phyloP scores from a whole-genome alignment of 208 protist species.

The Trypanosoma brucei region DNA sequence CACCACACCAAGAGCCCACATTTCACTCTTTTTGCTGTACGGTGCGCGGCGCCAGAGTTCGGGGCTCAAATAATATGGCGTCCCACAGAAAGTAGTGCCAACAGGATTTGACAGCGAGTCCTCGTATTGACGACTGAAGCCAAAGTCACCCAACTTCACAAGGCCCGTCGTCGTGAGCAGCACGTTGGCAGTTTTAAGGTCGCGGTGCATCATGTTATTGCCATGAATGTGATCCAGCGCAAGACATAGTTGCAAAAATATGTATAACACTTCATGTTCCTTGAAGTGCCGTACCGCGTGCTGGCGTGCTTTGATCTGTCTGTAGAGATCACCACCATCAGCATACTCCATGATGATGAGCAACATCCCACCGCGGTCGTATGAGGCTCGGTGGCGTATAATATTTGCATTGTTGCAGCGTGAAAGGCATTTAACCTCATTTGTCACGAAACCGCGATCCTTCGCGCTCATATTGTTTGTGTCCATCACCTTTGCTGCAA shows the following conservation, averaged over 20 bases:
- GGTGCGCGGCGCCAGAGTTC: constrained; percentile 88
- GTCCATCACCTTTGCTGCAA: constrained; percentile 91
- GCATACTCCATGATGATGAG: constrained; percentile 90
- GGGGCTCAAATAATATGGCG: constrained; percentile 90
- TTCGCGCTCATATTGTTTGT: constrained; percentile 82
- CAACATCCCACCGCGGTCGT: constrained; percentile 61
- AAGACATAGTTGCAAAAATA: constrained; percentile 79
- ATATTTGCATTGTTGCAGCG: constrained; percentile 90
- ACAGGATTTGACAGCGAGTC: constrained; percentile 82
- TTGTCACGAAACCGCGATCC: constrained; percentile 89
- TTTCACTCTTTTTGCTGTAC: constrained; percentile 93
- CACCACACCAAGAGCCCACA: constrained; percentile 88
- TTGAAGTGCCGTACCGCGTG: constrained; percentile 60
- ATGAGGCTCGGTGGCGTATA: constrained; percentile 65
- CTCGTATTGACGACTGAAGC: constrained; percentile 83
- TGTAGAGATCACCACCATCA: constrained; percentile 79
- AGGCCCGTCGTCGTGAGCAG: constrained; percentile 77
- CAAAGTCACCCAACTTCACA: constrained; percentile 87
- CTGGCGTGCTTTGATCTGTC: constrained; percentile 76
- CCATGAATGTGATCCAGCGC: constrained; percentile 85
- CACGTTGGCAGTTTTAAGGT: constrained; percentile 88
- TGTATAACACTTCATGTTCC: constrained; percentile 84
- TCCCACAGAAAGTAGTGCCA: constrained; percentile 83
- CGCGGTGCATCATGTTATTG: constrained; percentile 88
- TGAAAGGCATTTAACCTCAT: constrained; percentile 92